These are phyloP conservation scores for Penicillium sp. DNA, from an alignment of 2,329 filamentous ascomycete species.

Conservation along the genomic window DNA sequence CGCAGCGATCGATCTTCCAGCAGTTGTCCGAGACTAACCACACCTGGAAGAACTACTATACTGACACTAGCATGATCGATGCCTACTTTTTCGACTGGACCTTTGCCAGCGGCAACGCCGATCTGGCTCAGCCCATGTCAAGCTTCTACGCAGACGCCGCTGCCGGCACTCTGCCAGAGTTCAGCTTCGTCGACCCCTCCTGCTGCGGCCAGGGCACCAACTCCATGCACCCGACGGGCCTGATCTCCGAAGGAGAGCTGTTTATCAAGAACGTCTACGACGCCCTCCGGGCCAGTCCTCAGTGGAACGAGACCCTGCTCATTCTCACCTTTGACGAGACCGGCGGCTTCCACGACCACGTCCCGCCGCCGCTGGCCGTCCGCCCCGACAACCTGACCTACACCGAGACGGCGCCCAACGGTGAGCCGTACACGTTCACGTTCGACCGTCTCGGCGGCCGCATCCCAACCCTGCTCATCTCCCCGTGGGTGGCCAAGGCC, in stretches of 20 bases:
- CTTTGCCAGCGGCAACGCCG: conserved; percentile 24
- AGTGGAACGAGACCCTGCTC: conserved; percentile 38
- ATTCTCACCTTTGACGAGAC: conserved; percentile 41
- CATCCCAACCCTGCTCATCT: conserved; percentile 32
- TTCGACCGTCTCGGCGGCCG: conserved; percentile 33
- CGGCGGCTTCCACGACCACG: conserved; percentile 41
- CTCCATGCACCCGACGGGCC: conserved; percentile 37
- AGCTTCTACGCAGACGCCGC: conserved; percentile 37
- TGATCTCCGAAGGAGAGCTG: conserved; percentile 37
- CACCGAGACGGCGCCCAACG: conserved; percentile 30
- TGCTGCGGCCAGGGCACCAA: conserved; percentile 41
- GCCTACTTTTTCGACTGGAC: conserved; percentile 38
- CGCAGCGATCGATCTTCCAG: conserved; percentile 43
- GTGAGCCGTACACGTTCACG: conserved; percentile 27
- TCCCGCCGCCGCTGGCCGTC: conserved; percentile 33
- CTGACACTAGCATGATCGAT: conserved; percentile 27
- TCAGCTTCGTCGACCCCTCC: conserved; percentile 40
- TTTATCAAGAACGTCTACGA: conserved; percentile 41
- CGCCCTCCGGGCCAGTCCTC: conserved; percentile 32
- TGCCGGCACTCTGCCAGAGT: conserved; percentile 32
- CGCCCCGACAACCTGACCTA: conserved; percentile 36
- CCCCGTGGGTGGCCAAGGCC: conserved; percentile 31
- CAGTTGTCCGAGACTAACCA: conserved; percentile 32
- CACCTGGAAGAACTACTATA: conserved; percentile 39
- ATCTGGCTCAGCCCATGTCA: conserved; percentile 31